Percentiles rank a stretch among this genome's conserved stretches.
Conservation (phyloP, 768 basidiomycete species). For the Mrakia blollopis region DNA sequence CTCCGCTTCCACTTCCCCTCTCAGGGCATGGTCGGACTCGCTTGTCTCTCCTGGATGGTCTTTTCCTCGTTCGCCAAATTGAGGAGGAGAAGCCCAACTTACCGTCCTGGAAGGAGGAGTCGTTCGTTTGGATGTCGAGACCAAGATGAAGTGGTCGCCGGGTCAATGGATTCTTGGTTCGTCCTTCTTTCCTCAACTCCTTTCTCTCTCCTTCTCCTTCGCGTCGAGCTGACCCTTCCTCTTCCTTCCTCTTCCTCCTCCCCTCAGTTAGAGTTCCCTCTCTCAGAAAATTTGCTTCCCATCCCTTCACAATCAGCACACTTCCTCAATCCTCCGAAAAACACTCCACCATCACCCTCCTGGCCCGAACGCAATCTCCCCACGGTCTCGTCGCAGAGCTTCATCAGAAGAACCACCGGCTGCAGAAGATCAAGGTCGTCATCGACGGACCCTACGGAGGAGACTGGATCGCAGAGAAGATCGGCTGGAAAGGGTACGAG, state of each 20-base stretch:
- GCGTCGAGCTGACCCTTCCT: too few relatives aligned
- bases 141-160: not conserved
- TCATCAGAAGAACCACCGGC: not conserved
- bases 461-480: constrained; percentile 1
- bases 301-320: not conserved
- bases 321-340: not conserved
- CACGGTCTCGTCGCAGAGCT: not conserved
- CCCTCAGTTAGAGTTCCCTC: not conserved
- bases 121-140: not conserved
- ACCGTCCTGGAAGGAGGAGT: constrained; percentile 1
- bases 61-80: constrained; percentile 3
- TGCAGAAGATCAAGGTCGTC: not conserved
- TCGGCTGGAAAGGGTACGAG: constrained; percentile 5
- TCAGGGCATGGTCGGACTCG: not conserved
- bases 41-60: not conserved
- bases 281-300: not conserved
- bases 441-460: constrained; percentile 5
- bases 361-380: not conserved
- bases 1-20: too few relatives aligned
- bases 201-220: too few relatives aligned
- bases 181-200: not conserved
- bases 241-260: too few relatives aligned
- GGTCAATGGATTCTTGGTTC: not conserved
- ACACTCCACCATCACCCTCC: not conserved
- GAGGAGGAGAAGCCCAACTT: not conserved